Conservation (phyloP, 352 stramenopile species). For the Sclerospora graminicola region DNA sequence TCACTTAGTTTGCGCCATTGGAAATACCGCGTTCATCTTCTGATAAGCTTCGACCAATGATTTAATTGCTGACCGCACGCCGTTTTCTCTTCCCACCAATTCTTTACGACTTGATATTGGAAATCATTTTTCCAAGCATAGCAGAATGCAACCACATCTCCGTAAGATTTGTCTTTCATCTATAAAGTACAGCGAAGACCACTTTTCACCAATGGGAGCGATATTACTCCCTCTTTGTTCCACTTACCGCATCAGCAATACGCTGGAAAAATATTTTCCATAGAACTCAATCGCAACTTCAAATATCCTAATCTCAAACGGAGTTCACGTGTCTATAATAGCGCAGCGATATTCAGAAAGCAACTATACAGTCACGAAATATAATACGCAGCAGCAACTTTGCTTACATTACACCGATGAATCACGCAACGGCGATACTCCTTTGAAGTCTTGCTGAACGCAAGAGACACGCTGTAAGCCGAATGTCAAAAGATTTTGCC, state of each 20-base stretch:
- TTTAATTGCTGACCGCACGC: slow-evolving; percentile 17
- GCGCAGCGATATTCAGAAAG: background rate
- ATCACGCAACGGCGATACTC: slow-evolving; percentile 35
- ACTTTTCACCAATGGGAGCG: slow-evolving; percentile 1
- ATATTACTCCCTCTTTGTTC: background rate
- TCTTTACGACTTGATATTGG: slow-evolving; percentile 77
- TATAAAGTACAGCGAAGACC: slow-evolving; percentile 10
- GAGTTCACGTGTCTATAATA: slow-evolving; percentile 58
- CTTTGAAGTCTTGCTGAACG: slow-evolving; percentile 42
- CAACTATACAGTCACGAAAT: background rate
- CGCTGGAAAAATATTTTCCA: slow-evolving; percentile 74
- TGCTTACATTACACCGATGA: slow-evolving; percentile 30
- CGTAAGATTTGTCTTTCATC: slow-evolving; percentile 57
- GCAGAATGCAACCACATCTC: slow-evolving; percentile 75
- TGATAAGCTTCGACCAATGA: slow-evolving; percentile 2
- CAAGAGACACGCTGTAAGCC: slow-evolving; percentile 35
- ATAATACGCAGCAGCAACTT: background rate
- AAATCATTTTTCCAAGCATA: slow-evolving; percentile 84
- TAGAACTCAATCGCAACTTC: slow-evolving; percentile 78
- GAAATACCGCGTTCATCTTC: too few relatives aligned
- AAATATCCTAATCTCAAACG: slow-evolving; percentile 74
- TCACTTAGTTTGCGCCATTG: too few relatives aligned
- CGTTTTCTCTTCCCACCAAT: slow-evolving; percentile 55
- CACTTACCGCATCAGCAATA: slow-evolving; percentile 54
- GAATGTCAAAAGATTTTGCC: slow-evolving; percentile 40